Evolutionary conservation across 306 rosid species (phyloP).

Genomic region (Cercis canadensis): DNA sequence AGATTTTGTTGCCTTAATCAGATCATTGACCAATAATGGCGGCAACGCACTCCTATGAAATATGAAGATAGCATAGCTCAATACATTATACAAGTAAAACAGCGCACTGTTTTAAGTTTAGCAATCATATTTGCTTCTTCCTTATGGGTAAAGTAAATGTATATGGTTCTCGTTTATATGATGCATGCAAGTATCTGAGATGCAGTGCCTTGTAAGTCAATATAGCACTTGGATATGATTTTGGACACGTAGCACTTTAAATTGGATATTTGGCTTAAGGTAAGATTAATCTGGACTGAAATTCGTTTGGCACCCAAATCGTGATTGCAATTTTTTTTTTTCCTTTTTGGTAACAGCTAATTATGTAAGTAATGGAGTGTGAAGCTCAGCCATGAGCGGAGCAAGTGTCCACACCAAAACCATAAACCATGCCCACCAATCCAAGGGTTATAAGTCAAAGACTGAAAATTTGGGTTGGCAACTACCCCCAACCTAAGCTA

Average conservation of each 20-base stretch:
- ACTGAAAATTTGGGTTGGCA: conserved; percentile 40
- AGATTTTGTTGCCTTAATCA: too few species aligned
- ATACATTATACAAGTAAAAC: background rate
- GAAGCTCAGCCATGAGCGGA: conserved; percentile 14
- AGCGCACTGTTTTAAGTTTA: background rate
- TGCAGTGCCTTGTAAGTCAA: conserved; percentile 43
- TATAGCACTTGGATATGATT: background rate
- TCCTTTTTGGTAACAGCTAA: background rate
- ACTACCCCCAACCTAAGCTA: conserved; percentile 37
- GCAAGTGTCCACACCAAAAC: conserved; percentile 32
- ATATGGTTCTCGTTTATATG: too few species aligned
- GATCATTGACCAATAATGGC: background rate
- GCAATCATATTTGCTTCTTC: conserved; percentile 26
- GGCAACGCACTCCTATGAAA: conserved; percentile 7
- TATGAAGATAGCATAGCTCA: conserved; percentile 6
- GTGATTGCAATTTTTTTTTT: too few species aligned
- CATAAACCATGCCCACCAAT: conserved; percentile 38
- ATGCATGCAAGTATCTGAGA: background rate
- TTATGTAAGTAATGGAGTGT: conserved; percentile 5
- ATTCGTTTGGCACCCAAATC: too few species aligned
- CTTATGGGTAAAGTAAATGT: conserved; percentile 35
- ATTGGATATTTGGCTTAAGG: too few species aligned
- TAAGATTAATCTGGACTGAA: too few species aligned
- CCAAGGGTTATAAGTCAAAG: conserved; percentile 59
- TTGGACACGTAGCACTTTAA: conserved; percentile 37